Conservation (phyloP, 2,329 filamentous ascomycete genomes). For the Scedosporium boydii region DNA sequence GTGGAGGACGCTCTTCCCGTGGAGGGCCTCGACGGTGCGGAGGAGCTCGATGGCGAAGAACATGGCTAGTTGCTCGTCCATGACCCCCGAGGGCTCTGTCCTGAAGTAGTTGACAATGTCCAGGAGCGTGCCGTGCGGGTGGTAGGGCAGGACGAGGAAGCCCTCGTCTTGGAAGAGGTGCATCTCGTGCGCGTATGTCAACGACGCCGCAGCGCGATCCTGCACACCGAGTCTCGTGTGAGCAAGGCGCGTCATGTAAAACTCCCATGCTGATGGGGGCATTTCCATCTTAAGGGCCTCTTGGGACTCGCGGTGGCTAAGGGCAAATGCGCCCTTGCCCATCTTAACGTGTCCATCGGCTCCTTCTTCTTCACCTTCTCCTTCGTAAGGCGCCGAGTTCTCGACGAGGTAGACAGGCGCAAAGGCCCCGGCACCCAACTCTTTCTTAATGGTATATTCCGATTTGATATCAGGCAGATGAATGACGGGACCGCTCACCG, state of each 20-base stretch:
- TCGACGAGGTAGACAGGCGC: constrained; percentile 91
- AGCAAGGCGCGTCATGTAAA: constrained; percentile 83
- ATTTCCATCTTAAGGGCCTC: constrained; percentile 95
- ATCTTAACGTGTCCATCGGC: constrained; percentile 40
- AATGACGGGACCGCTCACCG: constrained; percentile 51
- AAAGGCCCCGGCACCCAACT: constrained; percentile 88
- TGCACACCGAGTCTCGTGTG: constrained; percentile 65
- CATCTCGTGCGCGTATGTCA: constrained; percentile 80
- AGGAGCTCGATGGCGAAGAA: constrained; percentile 91
- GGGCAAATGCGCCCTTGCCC: constrained; percentile 53
- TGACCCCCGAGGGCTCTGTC: constrained; percentile 58
- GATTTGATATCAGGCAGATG: constrained; percentile 55
- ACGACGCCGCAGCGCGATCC: constrained; percentile 62
- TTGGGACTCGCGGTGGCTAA: constrained; percentile 45
- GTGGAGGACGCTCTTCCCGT: constrained; percentile 71
- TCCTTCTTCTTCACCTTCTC: constrained; percentile 33
- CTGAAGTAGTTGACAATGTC: constrained; percentile 86
- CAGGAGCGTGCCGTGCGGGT: constrained; percentile 85
- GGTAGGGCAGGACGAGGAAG: constrained; percentile 79
- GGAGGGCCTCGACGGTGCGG: constrained; percentile 79
- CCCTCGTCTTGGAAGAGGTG: constrained; percentile 87
- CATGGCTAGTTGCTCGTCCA: constrained; percentile 90
- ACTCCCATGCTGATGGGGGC: constrained; percentile 86
- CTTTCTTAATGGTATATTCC: constrained; percentile 69
- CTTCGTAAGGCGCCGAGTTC: constrained; percentile 45